These are phyloP conservation scores for Orbilia javanica DNA, from an alignment of 2,329 filamentous ascomycete genomes.

Conservation along the genomic window DNA sequence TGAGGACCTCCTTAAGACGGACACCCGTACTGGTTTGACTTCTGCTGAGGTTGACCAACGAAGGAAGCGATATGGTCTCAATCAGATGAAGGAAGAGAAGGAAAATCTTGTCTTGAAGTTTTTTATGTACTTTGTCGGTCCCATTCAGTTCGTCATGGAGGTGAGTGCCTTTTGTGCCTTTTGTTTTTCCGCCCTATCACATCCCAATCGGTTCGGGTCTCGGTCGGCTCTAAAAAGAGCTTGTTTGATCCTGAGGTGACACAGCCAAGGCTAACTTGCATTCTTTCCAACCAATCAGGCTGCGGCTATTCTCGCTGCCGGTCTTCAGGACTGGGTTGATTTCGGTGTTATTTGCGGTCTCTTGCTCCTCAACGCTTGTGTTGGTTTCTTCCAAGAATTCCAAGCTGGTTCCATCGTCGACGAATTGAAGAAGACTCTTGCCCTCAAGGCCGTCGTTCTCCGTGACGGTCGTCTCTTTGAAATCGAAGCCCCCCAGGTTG, in stretches of 20 bases:
- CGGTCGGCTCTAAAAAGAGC: slow-evolving; percentile 26
- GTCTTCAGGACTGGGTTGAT: slow-evolving; percentile 90
- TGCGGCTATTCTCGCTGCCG: slow-evolving; percentile 83
- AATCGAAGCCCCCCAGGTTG: slow-evolving; percentile 84
- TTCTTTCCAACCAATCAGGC: slow-evolving; percentile 67
- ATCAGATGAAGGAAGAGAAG: slow-evolving; percentile 92
- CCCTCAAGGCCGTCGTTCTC: slow-evolving; percentile 86
- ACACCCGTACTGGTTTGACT: slow-evolving; percentile 78
- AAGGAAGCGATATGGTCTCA: slow-evolving; percentile 81
- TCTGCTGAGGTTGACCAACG: slow-evolving; percentile 75
- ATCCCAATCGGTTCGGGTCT: slow-evolving; percentile 48
- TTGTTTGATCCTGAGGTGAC: slow-evolving; percentile 56
- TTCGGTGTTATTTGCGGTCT: slow-evolving; percentile 90
- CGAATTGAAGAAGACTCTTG: slow-evolving; percentile 89
- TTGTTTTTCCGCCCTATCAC: slow-evolving; percentile 43
- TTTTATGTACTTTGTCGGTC: slow-evolving; percentile 83
- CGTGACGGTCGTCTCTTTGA: slow-evolving; percentile 83
- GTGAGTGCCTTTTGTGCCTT: slow-evolving; percentile 68
- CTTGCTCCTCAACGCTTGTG: slow-evolving; percentile 83
- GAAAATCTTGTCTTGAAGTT: slow-evolving; percentile 88
- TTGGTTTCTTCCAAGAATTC: slow-evolving; percentile 90
- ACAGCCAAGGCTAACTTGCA: slow-evolving; percentile 58
- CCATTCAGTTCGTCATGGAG: slow-evolving; percentile 96
- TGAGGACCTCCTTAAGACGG: slow-evolving; percentile 82
- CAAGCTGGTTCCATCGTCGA: slow-evolving; percentile 92